These are phyloP conservation scores for Termitomyces sp. DNA, from an alignment of 1,284 basidiomycete species.

Conservation along the genomic window DNA sequence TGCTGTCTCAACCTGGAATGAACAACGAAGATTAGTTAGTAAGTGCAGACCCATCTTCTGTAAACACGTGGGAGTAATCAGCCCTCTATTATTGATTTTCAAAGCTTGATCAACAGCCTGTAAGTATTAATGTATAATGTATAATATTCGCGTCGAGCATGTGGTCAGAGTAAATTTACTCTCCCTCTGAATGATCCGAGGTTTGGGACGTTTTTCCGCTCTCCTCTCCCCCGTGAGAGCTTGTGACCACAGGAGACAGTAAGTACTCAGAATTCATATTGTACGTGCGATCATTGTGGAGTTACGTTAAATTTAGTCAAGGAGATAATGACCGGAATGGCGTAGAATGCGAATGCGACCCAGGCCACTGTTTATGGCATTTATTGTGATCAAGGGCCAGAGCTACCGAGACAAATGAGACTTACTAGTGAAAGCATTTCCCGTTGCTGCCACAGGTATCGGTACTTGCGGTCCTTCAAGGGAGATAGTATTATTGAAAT, in stretches of 20 bases:
- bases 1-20: neutral
- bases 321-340: conserved; percentile 63
- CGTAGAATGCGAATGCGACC: conserved; percentile 72
- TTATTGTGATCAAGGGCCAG: neutral
- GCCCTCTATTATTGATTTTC: neutral
- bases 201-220: conserved; percentile 1
- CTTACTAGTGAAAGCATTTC: conserved; percentile 75
- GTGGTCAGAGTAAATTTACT: neutral
- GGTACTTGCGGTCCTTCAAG: conserved; percentile 48
- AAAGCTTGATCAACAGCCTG: neutral
- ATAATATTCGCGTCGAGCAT: neutral
- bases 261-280: neutral
- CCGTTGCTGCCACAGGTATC: conserved; percentile 53
- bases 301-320: conserved; percentile 66
- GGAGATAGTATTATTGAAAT: conserved; percentile 64
- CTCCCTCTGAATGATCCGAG: neutral
- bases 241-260: neutral
- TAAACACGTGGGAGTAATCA: neutral
- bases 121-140: neutral
- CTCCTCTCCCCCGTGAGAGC: neutral
- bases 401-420: conserved; percentile 15
- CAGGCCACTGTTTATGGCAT: conserved; percentile 48
- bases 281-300: conserved; percentile 27
- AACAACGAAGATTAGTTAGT: neutral
- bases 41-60: neutral